Evolutionary conservation across 106 monocot species (phyloP).

Genomic region (Dendrobium catenatum): DNA sequence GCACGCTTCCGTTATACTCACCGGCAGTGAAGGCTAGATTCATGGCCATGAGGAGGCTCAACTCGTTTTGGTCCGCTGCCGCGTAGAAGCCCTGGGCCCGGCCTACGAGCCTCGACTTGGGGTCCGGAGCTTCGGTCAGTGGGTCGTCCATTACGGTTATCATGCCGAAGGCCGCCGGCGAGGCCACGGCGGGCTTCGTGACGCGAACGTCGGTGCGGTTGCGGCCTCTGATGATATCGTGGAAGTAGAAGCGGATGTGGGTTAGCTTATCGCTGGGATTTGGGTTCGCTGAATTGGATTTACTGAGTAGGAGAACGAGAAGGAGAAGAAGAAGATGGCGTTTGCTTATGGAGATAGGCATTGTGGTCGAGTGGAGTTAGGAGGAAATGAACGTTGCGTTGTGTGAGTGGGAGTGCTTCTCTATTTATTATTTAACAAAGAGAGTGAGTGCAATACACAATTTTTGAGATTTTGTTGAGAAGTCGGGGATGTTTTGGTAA

Average conservation of each 20-base stretch:
- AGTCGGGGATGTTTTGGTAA: no score
- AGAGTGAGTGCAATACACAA: no score
- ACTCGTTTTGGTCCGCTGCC: background rate
- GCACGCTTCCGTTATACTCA: slow-evolving; percentile 27
- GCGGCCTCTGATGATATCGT: slow-evolving; percentile 20
- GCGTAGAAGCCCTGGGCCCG: slow-evolving; percentile 29
- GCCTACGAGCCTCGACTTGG: slow-evolving; percentile 14
- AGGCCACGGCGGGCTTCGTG: background rate
- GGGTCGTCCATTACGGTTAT: slow-evolving; percentile 26
- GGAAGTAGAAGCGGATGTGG: slow-evolving; percentile 27
- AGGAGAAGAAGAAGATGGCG: no score
- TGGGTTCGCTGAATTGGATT: background rate
- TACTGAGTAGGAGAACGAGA: background rate
- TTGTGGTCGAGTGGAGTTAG: no score
- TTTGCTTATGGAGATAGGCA: no score
- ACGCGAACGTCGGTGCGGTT: slow-evolving; percentile 19
- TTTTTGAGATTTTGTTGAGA: no score
- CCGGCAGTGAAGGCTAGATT: slow-evolving; percentile 20
- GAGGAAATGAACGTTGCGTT: no score
- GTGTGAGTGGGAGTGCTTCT: no score
- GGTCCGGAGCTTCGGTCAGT: slow-evolving; percentile 18
- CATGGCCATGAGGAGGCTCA: slow-evolving; percentile 22
- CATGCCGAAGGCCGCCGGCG: slow-evolving; percentile 6
- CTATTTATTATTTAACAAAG: no score
- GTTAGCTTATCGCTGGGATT: slow-evolving; percentile 7